Base-by-base conservation (phyloP, 192 early-diverging fungal species). In the Mortierella hygrophila region DNA sequence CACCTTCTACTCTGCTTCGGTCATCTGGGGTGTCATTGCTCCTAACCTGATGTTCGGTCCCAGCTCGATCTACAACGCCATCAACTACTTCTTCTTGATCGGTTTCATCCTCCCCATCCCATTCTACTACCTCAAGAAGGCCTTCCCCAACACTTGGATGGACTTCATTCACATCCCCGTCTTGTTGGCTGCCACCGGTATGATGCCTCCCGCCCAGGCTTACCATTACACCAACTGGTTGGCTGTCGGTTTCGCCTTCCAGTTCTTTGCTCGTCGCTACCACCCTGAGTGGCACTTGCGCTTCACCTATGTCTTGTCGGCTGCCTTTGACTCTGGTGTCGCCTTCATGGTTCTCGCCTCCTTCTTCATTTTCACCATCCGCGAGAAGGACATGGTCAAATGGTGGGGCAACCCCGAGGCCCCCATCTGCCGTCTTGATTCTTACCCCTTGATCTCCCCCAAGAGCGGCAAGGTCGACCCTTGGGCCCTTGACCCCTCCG, bases 21-120 rank as follows among this genome's bases (percentile, higher is more conserved):
- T 92, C 63, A 93, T 96, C 72, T 96, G 94, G 95, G 95, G 95
- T 49, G 90, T 91, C 21, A 94, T 96, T 82, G 93, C 93, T 42
- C 94, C 95, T 20, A 72, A 69, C 35, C 88, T 91, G 4, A 92
- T 96, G 89, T 95, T 95, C 72, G 88, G 82, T n/a, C 44, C 72
- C 57, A 55, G 80, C 3, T 87, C 85, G 32, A 82, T 82, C 7
- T 92, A 92, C 76, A 78, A 75, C 15, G 23, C 88, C n/a, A 82
- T 87, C 63, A 74, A 88, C 40, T 91, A 82, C 52, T 89, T 90
- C 80, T 89, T 93, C 84, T 75, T 93, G 29, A 85, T 90, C 35
- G 93, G 93, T 55, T 81, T 89, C 68, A 18, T 94, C 41, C 79
- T 94, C 2, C 92, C 94, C 2, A 82, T 93, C 47, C 92, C 92